Evolutionary conservation across 768 basidiomycete species (phyloP).

Genomic region (Mycena vulgaris): DNA sequence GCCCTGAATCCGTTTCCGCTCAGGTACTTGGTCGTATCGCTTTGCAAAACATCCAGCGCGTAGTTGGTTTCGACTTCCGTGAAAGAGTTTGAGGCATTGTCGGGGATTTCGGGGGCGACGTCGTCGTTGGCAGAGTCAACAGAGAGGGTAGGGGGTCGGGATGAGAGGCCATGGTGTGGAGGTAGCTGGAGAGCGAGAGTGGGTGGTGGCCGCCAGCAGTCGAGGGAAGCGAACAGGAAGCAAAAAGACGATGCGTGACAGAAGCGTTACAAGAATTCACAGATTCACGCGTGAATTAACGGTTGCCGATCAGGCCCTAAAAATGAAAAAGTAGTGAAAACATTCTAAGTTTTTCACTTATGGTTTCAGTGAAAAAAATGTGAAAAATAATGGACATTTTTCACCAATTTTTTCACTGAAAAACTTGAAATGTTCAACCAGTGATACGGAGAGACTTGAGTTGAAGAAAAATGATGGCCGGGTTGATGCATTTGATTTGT

Average conservation of each 20-base stretch:
- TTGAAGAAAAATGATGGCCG: too few species aligned
- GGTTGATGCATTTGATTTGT: too few species aligned
- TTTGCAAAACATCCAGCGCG: not conserved
- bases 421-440: too few species aligned
- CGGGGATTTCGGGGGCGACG: not conserved
- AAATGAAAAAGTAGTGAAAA: too few species aligned
- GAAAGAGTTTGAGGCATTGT: not conserved
- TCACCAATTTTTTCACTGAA: too few species aligned
- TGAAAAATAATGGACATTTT: too few species aligned
- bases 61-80: constrained; percentile 7
- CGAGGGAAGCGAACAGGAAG: constrained; percentile 9
- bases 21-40: not conserved
- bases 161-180: not conserved
- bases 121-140: not conserved
- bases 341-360: too few species aligned
- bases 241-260: constrained; percentile 5
- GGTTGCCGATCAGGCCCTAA: too few species aligned
- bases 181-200: not conserved
- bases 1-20: constrained; percentile 16
- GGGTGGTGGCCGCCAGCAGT: constrained; percentile 1
- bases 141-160: not conserved
- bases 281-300: not conserved
- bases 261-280: constrained; percentile 14
- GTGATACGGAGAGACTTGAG: too few species aligned
- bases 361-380: too few species aligned